A percentile compares a stretch with the other conserved stretches of the same genome.
Evolutionary conservation across 768 basidiomycete species (phyloP).

Genomic region (Boletales sp.): DNA sequence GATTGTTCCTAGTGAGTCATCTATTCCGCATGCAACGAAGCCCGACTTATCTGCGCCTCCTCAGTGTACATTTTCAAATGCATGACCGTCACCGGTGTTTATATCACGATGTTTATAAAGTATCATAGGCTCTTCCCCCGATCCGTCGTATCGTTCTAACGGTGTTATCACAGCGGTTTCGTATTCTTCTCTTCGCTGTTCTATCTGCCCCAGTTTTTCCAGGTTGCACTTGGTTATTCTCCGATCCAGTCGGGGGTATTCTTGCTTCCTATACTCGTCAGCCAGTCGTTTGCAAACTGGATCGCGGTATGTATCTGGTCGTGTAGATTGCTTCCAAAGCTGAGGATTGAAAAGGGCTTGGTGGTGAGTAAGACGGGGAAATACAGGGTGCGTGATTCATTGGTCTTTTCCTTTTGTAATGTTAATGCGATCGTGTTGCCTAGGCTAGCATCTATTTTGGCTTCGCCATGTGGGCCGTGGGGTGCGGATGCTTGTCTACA

Average conservation of each 20-base stretch:
- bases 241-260: constrained; percentile 64
- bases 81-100: constrained; percentile 62
- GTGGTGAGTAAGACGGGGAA: constrained; percentile 60
- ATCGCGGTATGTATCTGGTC: constrained; percentile 37
- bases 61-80: constrained; percentile 72
- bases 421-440: neutral
- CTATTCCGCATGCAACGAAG: neutral
- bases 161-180: constrained; percentile 41
- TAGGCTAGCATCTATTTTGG: constrained; percentile 46
- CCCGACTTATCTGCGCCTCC: neutral
- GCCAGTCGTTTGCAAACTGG: constrained; percentile 59
- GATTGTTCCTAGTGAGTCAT: constrained; percentile 61
- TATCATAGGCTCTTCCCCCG: constrained; percentile 20
- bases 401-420: neutral
- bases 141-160: neutral
- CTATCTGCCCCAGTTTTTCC: constrained; percentile 75
- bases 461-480: constrained; percentile 66
- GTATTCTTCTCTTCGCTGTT: constrained; percentile 63
- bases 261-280: constrained; percentile 64
- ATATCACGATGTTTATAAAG: constrained; percentile 69
- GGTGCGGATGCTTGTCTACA: constrained; percentile 67
- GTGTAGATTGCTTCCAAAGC: neutral
- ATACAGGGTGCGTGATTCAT: constrained; percentile 42
- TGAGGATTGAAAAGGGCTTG: constrained; percentile 43
- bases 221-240: constrained; percentile 63